Evolutionary conservation across 352 stramenopile species (phyloP).

Genomic region (Phytopythium sindhum): DNA sequence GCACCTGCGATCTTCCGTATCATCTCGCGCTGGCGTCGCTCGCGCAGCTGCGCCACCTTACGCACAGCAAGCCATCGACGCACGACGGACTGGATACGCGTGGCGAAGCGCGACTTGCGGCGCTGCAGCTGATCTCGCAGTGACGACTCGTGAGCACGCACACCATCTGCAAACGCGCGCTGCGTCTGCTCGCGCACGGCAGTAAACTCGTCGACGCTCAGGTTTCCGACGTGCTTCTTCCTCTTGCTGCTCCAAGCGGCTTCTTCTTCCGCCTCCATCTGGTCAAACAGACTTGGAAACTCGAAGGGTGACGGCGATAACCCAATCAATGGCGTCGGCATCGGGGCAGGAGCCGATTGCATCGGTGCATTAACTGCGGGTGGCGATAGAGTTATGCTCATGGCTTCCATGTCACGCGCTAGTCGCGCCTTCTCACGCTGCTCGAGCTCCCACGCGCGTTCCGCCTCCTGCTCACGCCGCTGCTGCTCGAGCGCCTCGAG

Average conservation of each 20-base stretch:
- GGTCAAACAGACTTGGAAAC: slow-evolving; percentile 73
- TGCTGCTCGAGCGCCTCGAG: slow-evolving; percentile 45
- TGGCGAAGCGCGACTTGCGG: slow-evolving; percentile 40
- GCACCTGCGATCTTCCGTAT: slow-evolving; percentile 49
- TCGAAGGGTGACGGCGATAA: slow-evolving; percentile 1
- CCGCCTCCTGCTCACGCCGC: slow-evolving; percentile 38
- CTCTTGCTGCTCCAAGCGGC: slow-evolving; percentile 9
- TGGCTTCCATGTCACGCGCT: slow-evolving; percentile 3
- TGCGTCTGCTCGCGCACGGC: slow-evolving; percentile 29
- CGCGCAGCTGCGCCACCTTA: slow-evolving; percentile 28
- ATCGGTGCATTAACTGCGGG: neutral
- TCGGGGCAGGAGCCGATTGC: neutral
- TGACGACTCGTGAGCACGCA: slow-evolving; percentile 48
- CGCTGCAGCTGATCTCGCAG: slow-evolving; percentile 42
- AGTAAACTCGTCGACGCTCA: slow-evolving; percentile 48
- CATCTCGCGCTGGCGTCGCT: slow-evolving; percentile 31
- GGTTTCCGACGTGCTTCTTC: slow-evolving; percentile 27
- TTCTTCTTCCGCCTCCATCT: slow-evolving; percentile 73
- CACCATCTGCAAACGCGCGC: slow-evolving; percentile 13
- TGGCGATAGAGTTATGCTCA: neutral
- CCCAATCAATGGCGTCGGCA: neutral
- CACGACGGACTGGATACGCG: slow-evolving; percentile 52
- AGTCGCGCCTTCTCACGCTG: slow-evolving; percentile 34
- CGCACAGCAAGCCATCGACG: slow-evolving; percentile 47
- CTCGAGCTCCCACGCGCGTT: slow-evolving; percentile 25